Base-by-base conservation (phyloP, 2,329 filamentous ascomycete genomes). In the Sporothrix curviconia region DNA sequence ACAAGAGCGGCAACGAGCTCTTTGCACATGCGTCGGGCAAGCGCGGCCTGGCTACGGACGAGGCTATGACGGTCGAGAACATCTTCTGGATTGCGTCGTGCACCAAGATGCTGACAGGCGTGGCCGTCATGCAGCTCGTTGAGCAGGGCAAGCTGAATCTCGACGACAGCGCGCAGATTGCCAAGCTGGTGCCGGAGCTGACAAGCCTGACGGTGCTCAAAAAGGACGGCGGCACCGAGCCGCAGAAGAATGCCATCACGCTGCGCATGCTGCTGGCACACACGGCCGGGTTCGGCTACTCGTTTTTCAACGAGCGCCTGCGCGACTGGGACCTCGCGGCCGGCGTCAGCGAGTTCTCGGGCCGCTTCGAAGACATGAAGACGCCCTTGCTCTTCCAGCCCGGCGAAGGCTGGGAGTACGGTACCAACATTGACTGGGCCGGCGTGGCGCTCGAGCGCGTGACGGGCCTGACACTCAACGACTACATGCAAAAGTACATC, bases 61-160 rank as follows among this genome's bases (percentile, higher is more conserved):
- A 82, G 46, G 71, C 76, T 4, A 83, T 88, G 78, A 77, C 76
- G 0, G 68, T 82, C 7, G 82, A 88, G 39, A 82, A 74, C 8
- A 70, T 82, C 1, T 87, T 85, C 65, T 82, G 77, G 78, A 71
- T 83, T 5, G 80, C 80, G 0, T 81, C 78, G 0, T 81, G 78
- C 64, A 82, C 81, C 15, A 84, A 84, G 68, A 72, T 82, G 71
- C 68, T 83, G 12, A 70, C 73, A 0, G 78, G 73, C 0, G 67
- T 83, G 14, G 78, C 79, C 1, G 75, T 71, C 47, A 81, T 84
- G 78, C 80, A 84, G 65, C 73, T 81, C 1, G 80, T 83, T 1
- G 81, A 84, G 64, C 68, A 74, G 53, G 79, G 77, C 0, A 61
- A 66, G 8, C 62, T 83, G 17, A 68, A 62, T 1, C 68, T 83